These are phyloP conservation scores for Epichloe elymi DNA, from an alignment of 2,329 filamentous ascomycete genomes.

Conservation along the genomic window DNA sequence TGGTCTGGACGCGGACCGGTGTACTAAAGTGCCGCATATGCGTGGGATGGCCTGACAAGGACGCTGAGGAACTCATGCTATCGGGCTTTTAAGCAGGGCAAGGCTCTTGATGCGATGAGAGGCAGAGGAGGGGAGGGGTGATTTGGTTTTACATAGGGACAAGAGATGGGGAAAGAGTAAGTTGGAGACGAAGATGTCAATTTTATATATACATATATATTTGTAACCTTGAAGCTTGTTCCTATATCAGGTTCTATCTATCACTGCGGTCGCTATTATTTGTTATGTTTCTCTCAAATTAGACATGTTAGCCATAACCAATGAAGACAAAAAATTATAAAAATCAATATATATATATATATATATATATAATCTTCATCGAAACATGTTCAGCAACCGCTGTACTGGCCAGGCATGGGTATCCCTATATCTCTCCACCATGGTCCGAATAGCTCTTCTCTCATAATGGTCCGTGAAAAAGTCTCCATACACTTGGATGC, in stretches of 20 bases:
- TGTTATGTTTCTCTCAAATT: no score
- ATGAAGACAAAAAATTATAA: no score
- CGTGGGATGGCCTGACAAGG: slow-evolving; percentile 1
- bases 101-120: not conserved
- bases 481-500: slow-evolving; percentile 28
- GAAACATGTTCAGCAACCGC: slow-evolving; percentile 24
- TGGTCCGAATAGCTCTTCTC: slow-evolving; percentile 22
- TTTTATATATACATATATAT: no score
- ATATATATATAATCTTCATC: not conserved
- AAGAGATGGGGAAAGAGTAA: no score
- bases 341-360: no score
- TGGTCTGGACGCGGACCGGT: not conserved
- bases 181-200: no score
- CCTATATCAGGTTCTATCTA: no score
- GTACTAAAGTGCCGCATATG: not conserved
- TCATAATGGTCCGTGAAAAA: slow-evolving; percentile 28
- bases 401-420: slow-evolving; percentile 27
- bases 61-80: not conserved
- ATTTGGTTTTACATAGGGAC: no score
- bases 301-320: no score
- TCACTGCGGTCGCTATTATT: no score
- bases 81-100: not conserved
- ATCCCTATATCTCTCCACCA: slow-evolving; percentile 31
- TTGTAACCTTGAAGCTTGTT: no score
- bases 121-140: no score